phyloP scores from a whole-genome alignment of 352 stramenopile genomes.

The Globisporangium iwayamae region DNA sequence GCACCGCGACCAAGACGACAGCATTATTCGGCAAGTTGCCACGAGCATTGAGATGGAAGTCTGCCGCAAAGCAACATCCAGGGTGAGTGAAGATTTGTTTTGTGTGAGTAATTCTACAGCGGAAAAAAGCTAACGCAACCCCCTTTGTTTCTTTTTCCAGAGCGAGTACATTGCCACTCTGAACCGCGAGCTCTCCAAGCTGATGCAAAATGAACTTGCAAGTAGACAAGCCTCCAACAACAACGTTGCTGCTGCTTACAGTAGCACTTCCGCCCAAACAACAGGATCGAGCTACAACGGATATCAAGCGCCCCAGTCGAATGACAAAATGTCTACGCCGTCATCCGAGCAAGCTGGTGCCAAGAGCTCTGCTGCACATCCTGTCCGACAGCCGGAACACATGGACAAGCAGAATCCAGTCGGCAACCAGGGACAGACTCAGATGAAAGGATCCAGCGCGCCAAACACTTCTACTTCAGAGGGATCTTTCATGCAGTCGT shows the following conservation, averaged over 20 bases:
- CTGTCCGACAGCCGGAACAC: conserved; percentile 1
- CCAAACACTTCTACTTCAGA: conserved; percentile 13
- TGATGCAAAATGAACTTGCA: conserved; percentile 49
- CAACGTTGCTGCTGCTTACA: background rate
- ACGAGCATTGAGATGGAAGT: conserved; percentile 70
- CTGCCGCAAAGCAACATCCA: conserved; percentile 36
- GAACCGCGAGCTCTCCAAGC: conserved; percentile 58
- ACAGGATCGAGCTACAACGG: background rate
- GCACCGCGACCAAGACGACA: conserved; percentile 51
- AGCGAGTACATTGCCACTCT: conserved; percentile 48
- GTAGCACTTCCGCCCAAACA: background rate
- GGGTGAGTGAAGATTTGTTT: conserved; percentile 25
- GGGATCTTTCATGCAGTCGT: conserved; percentile 37
- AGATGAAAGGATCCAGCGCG: conserved; percentile 2
- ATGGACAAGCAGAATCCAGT: conserved; percentile 9
- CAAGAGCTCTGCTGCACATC: background rate
- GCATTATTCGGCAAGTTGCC: conserved; percentile 46
- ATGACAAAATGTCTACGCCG: background rate
- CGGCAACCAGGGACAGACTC: conserved; percentile 10
- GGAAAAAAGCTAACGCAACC: background rate
- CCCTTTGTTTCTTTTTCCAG: conserved; percentile 22
- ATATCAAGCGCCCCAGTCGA: conserved; percentile 8
- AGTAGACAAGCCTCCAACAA: background rate
- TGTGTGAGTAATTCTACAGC: background rate
- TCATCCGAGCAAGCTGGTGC: background rate